A percentile compares a stretch with the other conserved stretches of the same genome.
These are phyloP conservation scores for Aspergillus panamensis DNA, from an alignment of 495 filamentous ascomycete genomes.

Conservation along the genomic window DNA sequence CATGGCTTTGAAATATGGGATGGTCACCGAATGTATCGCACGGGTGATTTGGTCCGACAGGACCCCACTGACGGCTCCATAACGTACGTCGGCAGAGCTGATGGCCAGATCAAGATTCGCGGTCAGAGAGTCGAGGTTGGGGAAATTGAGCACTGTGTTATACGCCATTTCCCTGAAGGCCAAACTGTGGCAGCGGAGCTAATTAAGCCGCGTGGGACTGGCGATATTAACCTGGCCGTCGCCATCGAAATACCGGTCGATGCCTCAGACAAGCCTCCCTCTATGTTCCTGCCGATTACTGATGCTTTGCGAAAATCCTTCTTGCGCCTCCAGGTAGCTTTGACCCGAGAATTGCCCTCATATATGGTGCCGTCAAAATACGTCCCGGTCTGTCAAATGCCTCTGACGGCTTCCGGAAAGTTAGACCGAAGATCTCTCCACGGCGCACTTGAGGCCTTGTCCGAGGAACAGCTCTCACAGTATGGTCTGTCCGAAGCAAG, in stretches of 20 bases:
- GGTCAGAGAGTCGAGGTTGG: constrained; percentile 35
- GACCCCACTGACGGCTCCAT: constrained; percentile 14
- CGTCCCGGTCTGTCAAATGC: constrained; percentile 36
- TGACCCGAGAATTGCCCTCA: constrained; percentile 20
- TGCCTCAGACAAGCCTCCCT: background rate
- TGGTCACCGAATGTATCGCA: constrained; percentile 14
- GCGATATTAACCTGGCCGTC: background rate
- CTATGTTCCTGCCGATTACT: background rate
- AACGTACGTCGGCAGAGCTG: constrained; percentile 24
- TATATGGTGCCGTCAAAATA: constrained; percentile 48
- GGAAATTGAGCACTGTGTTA: constrained; percentile 41
- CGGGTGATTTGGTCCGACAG: constrained; percentile 41
- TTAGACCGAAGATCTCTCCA: constrained; percentile 31
- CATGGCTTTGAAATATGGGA: constrained; percentile 33
- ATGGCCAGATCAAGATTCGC: constrained; percentile 46
- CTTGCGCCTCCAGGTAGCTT: background rate
- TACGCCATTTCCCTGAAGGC: constrained; percentile 1
- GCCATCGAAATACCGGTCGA: constrained; percentile 2
- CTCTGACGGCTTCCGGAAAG: constrained; percentile 42
- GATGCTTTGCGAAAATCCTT: background rate
- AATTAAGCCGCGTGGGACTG: background rate
- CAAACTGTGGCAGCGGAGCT: constrained; percentile 9
- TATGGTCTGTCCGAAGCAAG: background rate
- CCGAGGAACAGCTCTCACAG: constrained; percentile 13
- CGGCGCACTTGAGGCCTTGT: constrained; percentile 15